phyloP scores from a whole-genome alignment of 768 basidiomycete genomes.

The Tulasnella sp. region DNA sequence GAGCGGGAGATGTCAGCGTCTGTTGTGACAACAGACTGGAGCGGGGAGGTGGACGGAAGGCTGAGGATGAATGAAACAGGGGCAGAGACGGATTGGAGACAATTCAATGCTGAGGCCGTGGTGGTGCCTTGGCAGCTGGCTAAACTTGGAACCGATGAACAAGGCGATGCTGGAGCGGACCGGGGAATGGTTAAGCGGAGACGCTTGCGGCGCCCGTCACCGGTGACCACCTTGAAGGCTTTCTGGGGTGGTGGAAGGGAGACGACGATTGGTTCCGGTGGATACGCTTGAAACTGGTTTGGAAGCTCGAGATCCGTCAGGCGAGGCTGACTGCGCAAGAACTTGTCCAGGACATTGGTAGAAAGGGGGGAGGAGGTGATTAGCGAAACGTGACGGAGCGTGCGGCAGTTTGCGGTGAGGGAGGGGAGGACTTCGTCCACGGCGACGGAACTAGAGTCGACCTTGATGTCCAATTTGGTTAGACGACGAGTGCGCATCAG shows the following conservation, averaged over 20 bases:
- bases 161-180: not conserved
- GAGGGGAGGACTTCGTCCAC: slow-evolving; percentile 18
- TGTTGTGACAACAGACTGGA: slow-evolving; percentile 10
- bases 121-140: not conserved
- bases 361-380: not conserved
- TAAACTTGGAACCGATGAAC: slow-evolving; percentile 10
- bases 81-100: not conserved
- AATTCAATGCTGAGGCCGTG: not conserved
- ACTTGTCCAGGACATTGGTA: not conserved
- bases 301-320: slow-evolving; percentile 10
- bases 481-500: not conserved
- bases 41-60: slow-evolving; percentile 14
- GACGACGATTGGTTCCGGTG: slow-evolving; percentile 6
- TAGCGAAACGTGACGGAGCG: slow-evolving; percentile 1
- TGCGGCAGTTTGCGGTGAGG: not conserved
- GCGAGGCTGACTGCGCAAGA: slow-evolving; percentile 14
- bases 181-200: not conserved
- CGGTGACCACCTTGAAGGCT: not conserved
- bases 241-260: slow-evolving; percentile 3
- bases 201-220: slow-evolving; percentile 4
- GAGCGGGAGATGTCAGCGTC: slow-evolving; percentile 18
- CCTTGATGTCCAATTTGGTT: slow-evolving; percentile 4
- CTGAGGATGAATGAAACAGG: slow-evolving; percentile 24
- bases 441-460: not conserved
- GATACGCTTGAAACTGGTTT: slow-evolving; percentile 4